Percentiles rank a stretch among this genome's conserved stretches.
Evolutionary conservation across 345 rosid species (phyloP).

Genomic region (Kandelia obovata): DNA sequence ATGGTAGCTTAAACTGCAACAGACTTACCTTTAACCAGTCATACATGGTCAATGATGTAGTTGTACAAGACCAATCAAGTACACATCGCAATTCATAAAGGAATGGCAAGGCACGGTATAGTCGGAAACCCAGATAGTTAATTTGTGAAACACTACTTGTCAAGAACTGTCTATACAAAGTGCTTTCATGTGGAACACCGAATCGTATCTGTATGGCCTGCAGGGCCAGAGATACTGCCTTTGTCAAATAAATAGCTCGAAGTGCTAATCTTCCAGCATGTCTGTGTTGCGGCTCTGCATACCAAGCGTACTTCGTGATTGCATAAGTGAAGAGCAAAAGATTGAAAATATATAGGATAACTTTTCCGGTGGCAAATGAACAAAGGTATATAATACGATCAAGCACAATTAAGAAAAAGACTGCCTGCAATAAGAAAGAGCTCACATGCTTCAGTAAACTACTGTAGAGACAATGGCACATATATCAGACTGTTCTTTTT

Average conservation of each 20-base stretch:
- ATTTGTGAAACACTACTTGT: slow-evolving; percentile 33
- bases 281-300: slow-evolving; percentile 24
- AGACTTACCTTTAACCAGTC: slow-evolving; percentile 45
- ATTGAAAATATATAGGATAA: slow-evolving; percentile 37
- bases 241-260: slow-evolving; percentile 43
- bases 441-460: slow-evolving; percentile 6
- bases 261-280: slow-evolving; percentile 38
- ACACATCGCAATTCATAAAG: slow-evolving; percentile 47
- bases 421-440: slow-evolving; percentile 33
- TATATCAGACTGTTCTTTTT: no score
- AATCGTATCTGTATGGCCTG: slow-evolving; percentile 41
- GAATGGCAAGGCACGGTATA: slow-evolving; percentile 47
- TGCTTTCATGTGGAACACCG: slow-evolving; percentile 43
- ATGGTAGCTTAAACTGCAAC: background rate
- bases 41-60: slow-evolving; percentile 49
- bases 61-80: slow-evolving; percentile 53
- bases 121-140: slow-evolving; percentile 41
- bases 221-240: slow-evolving; percentile 39
- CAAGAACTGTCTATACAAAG: slow-evolving; percentile 41
- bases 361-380: slow-evolving; percentile 44
- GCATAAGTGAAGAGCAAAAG: slow-evolving; percentile 39
- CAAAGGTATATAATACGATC: slow-evolving; percentile 45
- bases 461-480: background rate
- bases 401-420: slow-evolving; percentile 45
- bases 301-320: slow-evolving; percentile 38